Percentiles rank a stretch among this genome's conserved stretches.
Conservation (phyloP, 192 early-diverging fungal genomes). For the Rhizophagus clarus region DNA sequence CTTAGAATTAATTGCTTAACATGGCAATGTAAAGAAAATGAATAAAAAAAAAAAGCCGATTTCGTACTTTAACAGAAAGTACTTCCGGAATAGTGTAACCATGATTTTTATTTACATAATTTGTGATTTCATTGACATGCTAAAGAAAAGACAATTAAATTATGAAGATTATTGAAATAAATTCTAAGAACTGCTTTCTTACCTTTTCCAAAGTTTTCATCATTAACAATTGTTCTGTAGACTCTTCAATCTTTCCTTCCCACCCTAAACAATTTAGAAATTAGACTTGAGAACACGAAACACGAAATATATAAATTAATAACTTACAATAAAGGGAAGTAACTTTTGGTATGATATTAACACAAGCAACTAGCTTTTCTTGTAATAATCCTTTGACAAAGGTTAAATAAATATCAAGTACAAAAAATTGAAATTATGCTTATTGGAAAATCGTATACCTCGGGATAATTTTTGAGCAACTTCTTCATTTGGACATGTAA, state of each 20-base stretch:
- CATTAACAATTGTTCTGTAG: constrained; percentile 5
- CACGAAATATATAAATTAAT: background rate
- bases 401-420: background rate
- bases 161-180: background rate
- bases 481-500: background rate
- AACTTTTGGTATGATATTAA: constrained; percentile 11
- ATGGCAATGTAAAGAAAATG: background rate
- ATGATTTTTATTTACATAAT: constrained; percentile 30
- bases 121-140: constrained; percentile 9
- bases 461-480: background rate
- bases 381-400: background rate
- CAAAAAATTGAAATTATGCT: background rate
- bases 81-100: constrained; percentile 11
- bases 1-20: background rate
- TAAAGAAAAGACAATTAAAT: background rate
- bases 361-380: constrained; percentile 15
- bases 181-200: background rate
- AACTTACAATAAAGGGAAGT: constrained; percentile 24
- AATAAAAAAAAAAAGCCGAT: background rate
- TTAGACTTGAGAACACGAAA: background rate
- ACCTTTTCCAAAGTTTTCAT: constrained; percentile 16
- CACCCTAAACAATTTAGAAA: constrained; percentile 4
- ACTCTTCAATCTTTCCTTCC: constrained; percentile 17
- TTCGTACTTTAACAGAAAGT: constrained; percentile 19
- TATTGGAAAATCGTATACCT: background rate